phyloP scores from a whole-genome alignment of 2,329 filamentous ascomycete genomes.

The Penicillium decumbens region DNA sequence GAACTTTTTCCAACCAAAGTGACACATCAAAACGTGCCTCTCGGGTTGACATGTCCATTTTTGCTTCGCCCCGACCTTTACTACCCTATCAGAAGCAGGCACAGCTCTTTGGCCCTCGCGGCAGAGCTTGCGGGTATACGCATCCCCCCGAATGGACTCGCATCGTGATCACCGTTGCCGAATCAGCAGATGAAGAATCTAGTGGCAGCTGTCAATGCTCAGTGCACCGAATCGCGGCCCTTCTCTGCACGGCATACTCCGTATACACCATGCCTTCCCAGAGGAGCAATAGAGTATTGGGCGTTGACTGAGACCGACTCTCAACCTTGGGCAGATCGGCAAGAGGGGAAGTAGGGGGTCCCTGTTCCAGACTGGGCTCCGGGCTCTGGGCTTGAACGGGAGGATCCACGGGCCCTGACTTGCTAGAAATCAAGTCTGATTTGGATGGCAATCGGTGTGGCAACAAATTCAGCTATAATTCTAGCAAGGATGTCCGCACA shows the following conservation, averaged over 20 bases:
- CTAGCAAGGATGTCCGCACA: conserved; percentile 3
- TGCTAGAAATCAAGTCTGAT: neutral
- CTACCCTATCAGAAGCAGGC: conserved; percentile 13
- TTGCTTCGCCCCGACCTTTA: conserved; percentile 4
- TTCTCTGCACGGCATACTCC: conserved; percentile 15
- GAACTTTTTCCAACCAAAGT: conserved; percentile 7
- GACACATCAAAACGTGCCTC: conserved; percentile 5
- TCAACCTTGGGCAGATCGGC: conserved; percentile 10
- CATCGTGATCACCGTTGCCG: conserved; percentile 18
- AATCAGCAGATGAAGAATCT: conserved; percentile 6
- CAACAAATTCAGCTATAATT: neutral
- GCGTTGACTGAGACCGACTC: conserved; percentile 4
- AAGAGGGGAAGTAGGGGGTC: conserved; percentile 12
- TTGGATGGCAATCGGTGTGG: neutral
- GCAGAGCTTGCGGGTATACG: conserved; percentile 12
- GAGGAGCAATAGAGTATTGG: conserved; percentile 14
- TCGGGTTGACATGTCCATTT: conserved; percentile 20
- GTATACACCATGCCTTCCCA: conserved; percentile 22
- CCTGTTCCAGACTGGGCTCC: conserved; percentile 1
- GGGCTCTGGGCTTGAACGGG: conserved; percentile 2
- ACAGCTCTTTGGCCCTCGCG: neutral
- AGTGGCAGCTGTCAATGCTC: conserved; percentile 2
- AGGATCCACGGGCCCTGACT: neutral
- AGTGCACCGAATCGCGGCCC: conserved; percentile 8
- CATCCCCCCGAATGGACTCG: conserved; percentile 8